A percentile compares a stretch with the other conserved stretches of the same genome.
Conservation (phyloP, 495 filamentous ascomycete species). For the Lophiotrema nucula region DNA sequence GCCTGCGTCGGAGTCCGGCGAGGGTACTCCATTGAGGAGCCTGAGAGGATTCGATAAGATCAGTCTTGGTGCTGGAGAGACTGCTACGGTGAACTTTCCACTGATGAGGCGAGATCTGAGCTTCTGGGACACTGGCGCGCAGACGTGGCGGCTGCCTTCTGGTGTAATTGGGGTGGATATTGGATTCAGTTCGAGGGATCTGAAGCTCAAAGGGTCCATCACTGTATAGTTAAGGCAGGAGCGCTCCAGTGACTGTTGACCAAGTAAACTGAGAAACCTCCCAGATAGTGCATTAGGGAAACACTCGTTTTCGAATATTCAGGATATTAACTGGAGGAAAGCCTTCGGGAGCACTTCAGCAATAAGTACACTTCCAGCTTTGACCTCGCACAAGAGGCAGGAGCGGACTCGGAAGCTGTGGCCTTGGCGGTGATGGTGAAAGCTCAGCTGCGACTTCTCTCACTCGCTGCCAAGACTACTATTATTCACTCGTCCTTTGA, state of each 20-base stretch:
- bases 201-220: slow-evolving; percentile 41
- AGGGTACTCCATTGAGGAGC: slow-evolving; percentile 45
- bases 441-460: too few species aligned
- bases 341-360: too few species aligned
- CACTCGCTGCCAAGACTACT: too few species aligned
- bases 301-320: neutral
- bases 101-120: slow-evolving; percentile 54
- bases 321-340: too few species aligned
- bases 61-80: slow-evolving; percentile 44
- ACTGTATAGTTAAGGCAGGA: slow-evolving; percentile 14
- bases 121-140: slow-evolving; percentile 51
- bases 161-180: slow-evolving; percentile 48
- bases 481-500: too few species aligned
- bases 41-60: slow-evolving; percentile 60
- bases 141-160: slow-evolving; percentile 53
- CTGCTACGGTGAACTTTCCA: slow-evolving; percentile 46
- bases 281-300: neutral
- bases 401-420: too few species aligned
- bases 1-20: slow-evolving; percentile 29
- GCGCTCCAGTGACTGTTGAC: neutral
- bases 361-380: neutral
- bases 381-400: neutral
- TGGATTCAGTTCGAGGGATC: slow-evolving; percentile 51
- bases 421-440: too few species aligned
- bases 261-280: neutral